These are phyloP conservation scores for Rhizopogon vinicolor DNA, from an alignment of 768 basidiomycete genomes.

Conservation along the genomic window DNA sequence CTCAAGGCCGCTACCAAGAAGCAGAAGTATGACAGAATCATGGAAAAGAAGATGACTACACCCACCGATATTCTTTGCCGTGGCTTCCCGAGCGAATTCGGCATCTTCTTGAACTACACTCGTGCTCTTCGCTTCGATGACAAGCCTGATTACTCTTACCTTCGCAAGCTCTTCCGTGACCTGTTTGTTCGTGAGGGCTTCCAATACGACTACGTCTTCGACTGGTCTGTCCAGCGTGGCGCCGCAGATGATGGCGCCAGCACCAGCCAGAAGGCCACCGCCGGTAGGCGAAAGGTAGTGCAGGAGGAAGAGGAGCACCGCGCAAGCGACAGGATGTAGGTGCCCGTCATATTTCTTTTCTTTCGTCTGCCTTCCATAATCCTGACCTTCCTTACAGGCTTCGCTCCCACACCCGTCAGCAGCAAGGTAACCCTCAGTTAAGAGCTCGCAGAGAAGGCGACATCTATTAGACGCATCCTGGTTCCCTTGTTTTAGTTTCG, in stretches of 20 bases:
- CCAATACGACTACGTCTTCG: slow-evolving; percentile 99
- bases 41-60: slow-evolving; percentile 99
- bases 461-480: slow-evolving; percentile 35
- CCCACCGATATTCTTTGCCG: slow-evolving; percentile 96
- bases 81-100: slow-evolving; percentile 99
- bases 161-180: slow-evolving; percentile 98
- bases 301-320: slow-evolving; percentile 85
- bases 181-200: slow-evolving; percentile 96
- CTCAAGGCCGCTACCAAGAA: slow-evolving; percentile 99
- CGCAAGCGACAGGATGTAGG: slow-evolving; percentile 80
- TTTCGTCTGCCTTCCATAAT: slow-evolving; percentile 7
- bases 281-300: slow-evolving; percentile 73
- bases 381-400: slow-evolving; percentile 47
- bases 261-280: slow-evolving; percentile 56
- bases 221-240: slow-evolving; percentile 90
- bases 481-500: slow-evolving; percentile 25
- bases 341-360: slow-evolving; percentile 13
- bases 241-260: slow-evolving; percentile 63
- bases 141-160: slow-evolving; percentile 99
- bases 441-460: slow-evolving; percentile 26
- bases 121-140: slow-evolving; percentile 99
- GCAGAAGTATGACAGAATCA: slow-evolving; percentile 99
- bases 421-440: slow-evolving; percentile 33
- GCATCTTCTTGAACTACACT: slow-evolving; percentile 98
- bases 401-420: slow-evolving; percentile 83